A percentile compares a stretch with the other conserved stretches of the same genome.
These are phyloP conservation scores for Meyerozyma carpophila DNA, from an alignment of 1,139 yeast species.

Conservation along the genomic window DNA sequence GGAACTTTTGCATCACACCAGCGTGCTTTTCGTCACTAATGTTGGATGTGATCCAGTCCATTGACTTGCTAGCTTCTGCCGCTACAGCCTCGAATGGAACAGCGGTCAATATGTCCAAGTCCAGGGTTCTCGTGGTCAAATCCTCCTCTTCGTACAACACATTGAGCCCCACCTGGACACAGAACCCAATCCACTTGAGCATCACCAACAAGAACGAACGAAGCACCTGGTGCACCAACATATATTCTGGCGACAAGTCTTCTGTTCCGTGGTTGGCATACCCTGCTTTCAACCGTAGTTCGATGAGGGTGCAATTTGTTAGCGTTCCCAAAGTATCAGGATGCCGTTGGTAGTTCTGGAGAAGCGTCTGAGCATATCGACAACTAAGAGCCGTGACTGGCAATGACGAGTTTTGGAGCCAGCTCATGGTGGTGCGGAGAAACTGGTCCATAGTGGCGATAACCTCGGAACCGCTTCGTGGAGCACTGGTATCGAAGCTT, in stretches of 20 bases:
- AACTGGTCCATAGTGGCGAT: slow-evolving; percentile 44
- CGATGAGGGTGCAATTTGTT: slow-evolving; percentile 2
- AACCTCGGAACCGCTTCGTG: slow-evolving; percentile 30
- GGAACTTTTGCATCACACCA: background rate
- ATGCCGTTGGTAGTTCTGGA: slow-evolving; percentile 30
- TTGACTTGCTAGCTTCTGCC: slow-evolving; percentile 12
- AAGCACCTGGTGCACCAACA: slow-evolving; percentile 43
- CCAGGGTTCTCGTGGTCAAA: slow-evolving; percentile 59
- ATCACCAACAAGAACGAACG: slow-evolving; percentile 45
- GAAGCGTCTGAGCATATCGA: slow-evolving; percentile 52
- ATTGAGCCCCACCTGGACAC: slow-evolving; percentile 47
- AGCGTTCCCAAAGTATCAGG: background rate
- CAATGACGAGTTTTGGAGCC: slow-evolving; percentile 60
- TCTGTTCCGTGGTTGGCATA: slow-evolving; percentile 4
- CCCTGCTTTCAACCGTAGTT: slow-evolving; percentile 9
- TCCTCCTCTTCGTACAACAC: slow-evolving; percentile 76
- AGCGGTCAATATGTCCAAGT: slow-evolving; percentile 30
- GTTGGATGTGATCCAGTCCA: slow-evolving; percentile 8
- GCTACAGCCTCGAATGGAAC: slow-evolving; percentile 19
- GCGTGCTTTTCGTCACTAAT: background rate
- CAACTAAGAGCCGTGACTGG: slow-evolving; percentile 63
- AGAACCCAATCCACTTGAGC: slow-evolving; percentile 47
- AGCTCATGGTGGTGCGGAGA: slow-evolving; percentile 42
- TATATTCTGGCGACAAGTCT: slow-evolving; percentile 12
- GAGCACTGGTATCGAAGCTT: slow-evolving; percentile 28